Conservation (phyloP, 352 stramenopile species). For the Globisporangium iwayamae region DNA sequence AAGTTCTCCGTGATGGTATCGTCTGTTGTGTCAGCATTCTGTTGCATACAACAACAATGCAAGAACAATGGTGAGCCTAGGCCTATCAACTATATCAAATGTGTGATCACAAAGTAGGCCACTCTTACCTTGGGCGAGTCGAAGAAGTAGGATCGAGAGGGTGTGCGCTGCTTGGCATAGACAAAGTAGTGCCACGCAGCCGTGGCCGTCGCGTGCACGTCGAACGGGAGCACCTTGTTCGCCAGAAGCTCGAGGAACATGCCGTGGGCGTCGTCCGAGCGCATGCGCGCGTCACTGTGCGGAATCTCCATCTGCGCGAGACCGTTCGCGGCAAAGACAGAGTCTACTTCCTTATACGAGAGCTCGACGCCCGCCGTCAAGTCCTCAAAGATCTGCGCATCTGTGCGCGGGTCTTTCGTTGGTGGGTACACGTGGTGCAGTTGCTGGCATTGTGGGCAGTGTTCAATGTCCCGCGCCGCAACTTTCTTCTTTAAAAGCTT, state of each 20-base stretch:
- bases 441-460: slow-evolving; percentile 16
- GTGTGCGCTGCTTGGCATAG: slow-evolving; percentile 31
- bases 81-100: background rate
- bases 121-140: slow-evolving; percentile 11
- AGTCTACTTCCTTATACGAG: slow-evolving; percentile 33
- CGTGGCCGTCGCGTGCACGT: slow-evolving; percentile 25
- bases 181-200: slow-evolving; percentile 40
- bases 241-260: slow-evolving; percentile 32
- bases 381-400: slow-evolving; percentile 32
- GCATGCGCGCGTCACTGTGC: slow-evolving; percentile 10
- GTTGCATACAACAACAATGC: background rate
- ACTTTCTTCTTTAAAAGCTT: slow-evolving; percentile 33
- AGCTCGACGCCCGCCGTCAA: slow-evolving; percentile 30
- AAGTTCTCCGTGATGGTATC: slow-evolving; percentile 64
- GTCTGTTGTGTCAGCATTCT: slow-evolving; percentile 22
- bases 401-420: slow-evolving; percentile 17
- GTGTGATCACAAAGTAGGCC: background rate
- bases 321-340: slow-evolving; percentile 24
- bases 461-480: slow-evolving; percentile 9
- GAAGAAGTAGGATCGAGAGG: slow-evolving; percentile 30
- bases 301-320: slow-evolving; percentile 10
- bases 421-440: slow-evolving; percentile 25
- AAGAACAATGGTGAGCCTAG: slow-evolving; percentile 2
- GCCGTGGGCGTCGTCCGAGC: slow-evolving; percentile 8
- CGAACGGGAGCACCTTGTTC: slow-evolving; percentile 45